These are phyloP conservation scores for Primulina tabacum DNA, from an alignment of 257 asterid species.

Conservation along the genomic window DNA sequence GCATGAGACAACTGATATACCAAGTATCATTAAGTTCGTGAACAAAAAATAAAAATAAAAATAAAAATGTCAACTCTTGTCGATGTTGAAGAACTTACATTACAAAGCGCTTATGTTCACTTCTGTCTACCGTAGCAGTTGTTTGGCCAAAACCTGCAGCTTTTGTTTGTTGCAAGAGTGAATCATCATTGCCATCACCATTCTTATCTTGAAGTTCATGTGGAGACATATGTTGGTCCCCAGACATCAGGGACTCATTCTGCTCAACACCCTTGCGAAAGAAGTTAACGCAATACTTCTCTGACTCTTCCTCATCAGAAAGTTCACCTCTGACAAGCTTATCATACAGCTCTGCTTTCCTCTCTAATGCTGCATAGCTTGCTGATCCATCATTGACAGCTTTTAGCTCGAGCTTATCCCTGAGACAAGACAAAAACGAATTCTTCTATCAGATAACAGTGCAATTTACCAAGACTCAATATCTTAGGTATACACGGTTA, in stretches of 20 bases:
- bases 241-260: slow-evolving; percentile 33
- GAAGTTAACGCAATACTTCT: slow-evolving; percentile 71
- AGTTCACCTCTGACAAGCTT: slow-evolving; percentile 83
- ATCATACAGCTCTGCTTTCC: slow-evolving; percentile 72
- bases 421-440: slow-evolving; percentile 25
- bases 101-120: slow-evolving; percentile 86
- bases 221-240: slow-evolving; percentile 29
- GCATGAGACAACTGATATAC: background rate
- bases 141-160: slow-evolving; percentile 59
- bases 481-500: background rate
- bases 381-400: slow-evolving; percentile 85
- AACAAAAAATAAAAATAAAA: background rate
- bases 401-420: slow-evolving; percentile 95
- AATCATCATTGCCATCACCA: slow-evolving; percentile 43
- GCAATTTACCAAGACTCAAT: background rate
- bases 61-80: slow-evolving; percentile 8
- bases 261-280: slow-evolving; percentile 70
- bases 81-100: slow-evolving; percentile 42
- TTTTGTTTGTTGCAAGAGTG: slow-evolving; percentile 34
- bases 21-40: background rate
- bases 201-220: slow-evolving; percentile 39
- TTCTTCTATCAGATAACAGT: background rate
- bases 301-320: slow-evolving; percentile 85
- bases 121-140: slow-evolving; percentile 55
- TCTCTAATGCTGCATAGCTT: slow-evolving; percentile 91